A percentile compares a stretch with the other conserved stretches of the same genome.
phyloP scores from a whole-genome alignment of 2,329 filamentous ascomycete species.

The Annulohypoxylon truncatum region DNA sequence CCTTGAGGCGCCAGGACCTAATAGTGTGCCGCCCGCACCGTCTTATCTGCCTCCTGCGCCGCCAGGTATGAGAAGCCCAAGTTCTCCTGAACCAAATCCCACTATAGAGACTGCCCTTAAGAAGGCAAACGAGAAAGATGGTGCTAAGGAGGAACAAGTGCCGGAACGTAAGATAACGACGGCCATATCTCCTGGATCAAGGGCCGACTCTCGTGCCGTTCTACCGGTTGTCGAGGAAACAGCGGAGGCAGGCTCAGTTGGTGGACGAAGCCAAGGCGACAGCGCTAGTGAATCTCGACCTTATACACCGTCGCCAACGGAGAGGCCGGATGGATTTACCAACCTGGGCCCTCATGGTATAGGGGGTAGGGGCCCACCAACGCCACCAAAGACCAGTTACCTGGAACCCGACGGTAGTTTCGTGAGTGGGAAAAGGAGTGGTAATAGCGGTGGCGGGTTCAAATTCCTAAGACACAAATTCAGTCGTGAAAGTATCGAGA shows the following conservation, averaged over 20 bases:
- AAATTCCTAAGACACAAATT: conserved; percentile 53
- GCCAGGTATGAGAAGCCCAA: conserved; percentile 48
- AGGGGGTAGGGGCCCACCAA: conserved; percentile 56
- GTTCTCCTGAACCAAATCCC: conserved; percentile 49
- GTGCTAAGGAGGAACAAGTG: conserved; percentile 48
- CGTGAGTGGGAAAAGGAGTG: conserved; percentile 47
- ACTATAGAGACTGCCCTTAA: conserved; percentile 47
- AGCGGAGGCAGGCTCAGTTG: conserved; percentile 78
- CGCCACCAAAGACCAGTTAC: conserved; percentile 58
- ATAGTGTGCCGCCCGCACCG: conserved; percentile 43
- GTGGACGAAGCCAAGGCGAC: conserved; percentile 67
- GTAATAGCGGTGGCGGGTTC: conserved; percentile 41
- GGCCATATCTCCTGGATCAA: conserved; percentile 41
- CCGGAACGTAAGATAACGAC: conserved; percentile 50
- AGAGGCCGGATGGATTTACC: conserved; percentile 52
- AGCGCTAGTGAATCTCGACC: conserved; percentile 48
- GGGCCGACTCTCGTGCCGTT: conserved; percentile 52
- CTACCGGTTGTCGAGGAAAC: conserved; percentile 91
- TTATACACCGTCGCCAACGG: conserved; percentile 51
- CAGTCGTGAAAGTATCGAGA: conserved; percentile 69
- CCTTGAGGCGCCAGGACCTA: conserved; percentile 16
- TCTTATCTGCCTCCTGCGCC: conserved; percentile 50
- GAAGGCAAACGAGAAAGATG: conserved; percentile 48
- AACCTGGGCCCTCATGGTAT: conserved; percentile 49
- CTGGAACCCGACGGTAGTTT: conserved; percentile 60